phyloP scores from a whole-genome alignment of 495 filamentous ascomycete genomes.

The Xylaria palmicola region DNA sequence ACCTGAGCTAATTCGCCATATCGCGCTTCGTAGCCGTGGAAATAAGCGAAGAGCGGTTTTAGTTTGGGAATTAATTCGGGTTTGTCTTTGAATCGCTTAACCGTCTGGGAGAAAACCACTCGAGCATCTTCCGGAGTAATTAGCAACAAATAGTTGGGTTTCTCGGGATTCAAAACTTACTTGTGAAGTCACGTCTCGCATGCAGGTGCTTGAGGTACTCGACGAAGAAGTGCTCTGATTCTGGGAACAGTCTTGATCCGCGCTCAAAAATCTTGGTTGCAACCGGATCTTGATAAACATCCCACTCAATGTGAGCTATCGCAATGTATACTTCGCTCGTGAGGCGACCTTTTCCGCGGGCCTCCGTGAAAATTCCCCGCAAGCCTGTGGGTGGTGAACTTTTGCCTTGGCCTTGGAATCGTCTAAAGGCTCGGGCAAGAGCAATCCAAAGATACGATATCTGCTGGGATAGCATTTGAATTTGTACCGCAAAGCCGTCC shows the following conservation, averaged over 20 bases:
- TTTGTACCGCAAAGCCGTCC: constrained; percentile 67
- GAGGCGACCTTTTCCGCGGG: constrained; percentile 77
- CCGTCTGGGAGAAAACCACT: constrained; percentile 90
- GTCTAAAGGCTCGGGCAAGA: constrained; percentile 88
- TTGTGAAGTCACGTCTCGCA: constrained; percentile 85
- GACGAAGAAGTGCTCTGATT: constrained; percentile 86
- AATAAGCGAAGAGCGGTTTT: constrained; percentile 81
- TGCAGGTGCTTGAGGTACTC: constrained; percentile 95
- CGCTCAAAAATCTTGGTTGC: constrained; percentile 94
- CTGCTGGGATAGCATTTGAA: constrained; percentile 68
- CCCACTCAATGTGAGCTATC: constrained; percentile 86
- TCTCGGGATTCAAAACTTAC: constrained; percentile 52
- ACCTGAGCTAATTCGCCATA: constrained; percentile 90
- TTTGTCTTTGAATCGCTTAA: constrained; percentile 72
- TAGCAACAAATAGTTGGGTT: not conserved
- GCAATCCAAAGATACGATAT: constrained; percentile 94
- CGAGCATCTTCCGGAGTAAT: constrained; percentile 68
- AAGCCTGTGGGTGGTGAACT: constrained; percentile 69
- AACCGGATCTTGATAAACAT: constrained; percentile 89
- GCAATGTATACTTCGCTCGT: constrained; percentile 93
- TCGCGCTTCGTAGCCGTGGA: constrained; percentile 91
- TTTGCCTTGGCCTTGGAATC: constrained; percentile 88
- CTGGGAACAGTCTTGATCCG: constrained; percentile 85
- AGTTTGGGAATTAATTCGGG: constrained; percentile 69
- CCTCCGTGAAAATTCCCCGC: constrained; percentile 82